Percentiles rank a stretch among this genome's conserved stretches.
phyloP scores from a whole-genome alignment of 208 protist genomes.

The Wallacemonas collosoma region DNA sequence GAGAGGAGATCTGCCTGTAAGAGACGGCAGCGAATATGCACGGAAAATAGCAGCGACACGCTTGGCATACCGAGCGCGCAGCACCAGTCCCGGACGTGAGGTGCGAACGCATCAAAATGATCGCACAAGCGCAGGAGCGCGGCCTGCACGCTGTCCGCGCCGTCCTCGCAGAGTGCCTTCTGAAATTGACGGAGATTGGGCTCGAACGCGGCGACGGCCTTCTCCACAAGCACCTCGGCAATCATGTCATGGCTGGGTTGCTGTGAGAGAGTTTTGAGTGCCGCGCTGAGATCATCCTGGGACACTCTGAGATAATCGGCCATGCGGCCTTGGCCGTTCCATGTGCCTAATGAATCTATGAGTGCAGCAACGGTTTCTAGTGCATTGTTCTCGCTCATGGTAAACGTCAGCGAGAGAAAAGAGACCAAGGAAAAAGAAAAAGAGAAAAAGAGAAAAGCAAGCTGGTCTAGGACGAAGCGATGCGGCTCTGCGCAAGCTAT shows the following conservation, averaged over 20 bases:
- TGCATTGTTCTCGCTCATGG: slow-evolving; percentile 32
- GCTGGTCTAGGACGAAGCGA: too few species aligned
- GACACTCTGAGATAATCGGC: neutral
- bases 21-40: slow-evolving; percentile 57
- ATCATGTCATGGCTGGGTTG: slow-evolving; percentile 22
- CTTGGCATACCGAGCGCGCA: slow-evolving; percentile 29
- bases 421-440: too few species aligned
- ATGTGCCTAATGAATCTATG: slow-evolving; percentile 22
- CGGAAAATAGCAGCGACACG: slow-evolving; percentile 36
- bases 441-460: too few species aligned
- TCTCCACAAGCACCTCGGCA: slow-evolving; percentile 24
- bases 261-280: slow-evolving; percentile 25
- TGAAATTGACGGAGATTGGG: slow-evolving; percentile 26
- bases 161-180: slow-evolving; percentile 6
- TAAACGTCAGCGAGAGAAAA: neutral
- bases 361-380: slow-evolving; percentile 31
- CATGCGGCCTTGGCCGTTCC: slow-evolving; percentile 18
- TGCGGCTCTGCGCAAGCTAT: too few species aligned
- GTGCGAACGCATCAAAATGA: neutral
- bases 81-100: slow-evolving; percentile 61
- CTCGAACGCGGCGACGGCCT: slow-evolving; percentile 24
- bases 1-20: slow-evolving; percentile 68
- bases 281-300: slow-evolving; percentile 18
- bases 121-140: slow-evolving; percentile 7
- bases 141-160: neutral